Evolutionary conservation across 176 grass and related monocot genomes (phyloP).

Genomic region (Ensete glaucum): DNA sequence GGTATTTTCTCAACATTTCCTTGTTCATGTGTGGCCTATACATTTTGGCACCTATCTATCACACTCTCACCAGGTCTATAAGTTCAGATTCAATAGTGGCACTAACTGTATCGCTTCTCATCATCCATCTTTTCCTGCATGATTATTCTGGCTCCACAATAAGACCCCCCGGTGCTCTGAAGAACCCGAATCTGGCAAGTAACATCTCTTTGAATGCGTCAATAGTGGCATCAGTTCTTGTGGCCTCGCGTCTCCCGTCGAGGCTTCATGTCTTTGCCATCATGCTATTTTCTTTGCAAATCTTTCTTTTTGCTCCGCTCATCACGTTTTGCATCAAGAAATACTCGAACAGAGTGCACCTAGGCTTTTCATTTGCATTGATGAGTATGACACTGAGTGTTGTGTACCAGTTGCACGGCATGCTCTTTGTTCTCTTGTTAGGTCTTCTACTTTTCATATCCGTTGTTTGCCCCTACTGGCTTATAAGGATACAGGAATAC

Average conservation of each 20-base stretch:
- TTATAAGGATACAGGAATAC: conserved; percentile 94
- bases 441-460: conserved; percentile 71
- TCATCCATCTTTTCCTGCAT: conserved; percentile 85
- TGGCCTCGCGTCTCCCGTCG: conserved; percentile 71
- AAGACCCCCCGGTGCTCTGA: conserved; percentile 72
- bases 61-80: conserved; percentile 88
- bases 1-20: conserved; percentile 80
- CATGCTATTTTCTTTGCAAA: conserved; percentile 81
- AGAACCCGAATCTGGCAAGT: conserved; percentile 75
- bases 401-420: conserved; percentile 57
- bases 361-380: conserved; percentile 51
- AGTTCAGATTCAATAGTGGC: conserved; percentile 89
- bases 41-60: conserved; percentile 77
- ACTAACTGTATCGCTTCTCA: conserved; percentile 67
- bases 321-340: conserved; percentile 88
- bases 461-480: conserved; percentile 72
- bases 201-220: conserved; percentile 91
- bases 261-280: conserved; percentile 86
- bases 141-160: conserved; percentile 94
- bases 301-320: conserved; percentile 85
- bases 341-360: conserved; percentile 62
- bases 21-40: conserved; percentile 85
- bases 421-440: conserved; percentile 58
- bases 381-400: conserved; percentile 47
- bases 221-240: conserved; percentile 81